phyloP scores from a whole-genome alignment of 148 eudicot species.

The Suaeda aralocaspica region DNA sequence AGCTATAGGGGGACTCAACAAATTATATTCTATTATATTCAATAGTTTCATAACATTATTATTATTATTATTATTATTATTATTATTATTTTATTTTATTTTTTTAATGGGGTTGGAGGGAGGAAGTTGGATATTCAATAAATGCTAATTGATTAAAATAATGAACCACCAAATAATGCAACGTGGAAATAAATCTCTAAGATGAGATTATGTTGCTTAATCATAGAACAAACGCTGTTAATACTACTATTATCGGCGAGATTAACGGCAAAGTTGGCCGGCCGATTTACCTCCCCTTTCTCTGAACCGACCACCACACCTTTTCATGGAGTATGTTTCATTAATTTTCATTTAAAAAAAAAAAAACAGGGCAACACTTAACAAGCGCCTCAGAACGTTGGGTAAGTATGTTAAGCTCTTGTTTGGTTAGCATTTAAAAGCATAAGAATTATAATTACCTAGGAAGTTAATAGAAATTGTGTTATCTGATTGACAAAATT shows the following conservation, averaged over 20 bases:
- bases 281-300: slow-evolving; percentile 31
- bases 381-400: too few relatives aligned
- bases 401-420: too few relatives aligned
- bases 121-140: neutral
- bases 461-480: too few relatives aligned
- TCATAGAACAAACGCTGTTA: neutral
- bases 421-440: too few relatives aligned
- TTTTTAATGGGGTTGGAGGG: neutral
- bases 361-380: too few relatives aligned
- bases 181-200: slow-evolving; percentile 14
- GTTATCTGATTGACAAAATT: too few relatives aligned
- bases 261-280: slow-evolving; percentile 45
- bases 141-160: neutral
- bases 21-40: too few relatives aligned
- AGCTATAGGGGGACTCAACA: too few relatives aligned
- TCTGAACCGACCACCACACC: slow-evolving; percentile 33
- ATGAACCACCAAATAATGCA: slow-evolving; percentile 16
- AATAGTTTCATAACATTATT: too few relatives aligned
- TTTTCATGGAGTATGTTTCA: slow-evolving; percentile 18
- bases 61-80: neutral
- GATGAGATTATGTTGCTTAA: slow-evolving; percentile 15
- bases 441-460: too few relatives aligned
- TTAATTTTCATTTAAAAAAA: neutral
- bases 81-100: neutral
- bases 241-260: slow-evolving; percentile 26